Percentiles rank a stretch among this genome's conserved stretches.
These are phyloP conservation scores for Wickerhamomyces sydowiorum DNA, from an alignment of 805 yeast species.

Conservation along the genomic window DNA sequence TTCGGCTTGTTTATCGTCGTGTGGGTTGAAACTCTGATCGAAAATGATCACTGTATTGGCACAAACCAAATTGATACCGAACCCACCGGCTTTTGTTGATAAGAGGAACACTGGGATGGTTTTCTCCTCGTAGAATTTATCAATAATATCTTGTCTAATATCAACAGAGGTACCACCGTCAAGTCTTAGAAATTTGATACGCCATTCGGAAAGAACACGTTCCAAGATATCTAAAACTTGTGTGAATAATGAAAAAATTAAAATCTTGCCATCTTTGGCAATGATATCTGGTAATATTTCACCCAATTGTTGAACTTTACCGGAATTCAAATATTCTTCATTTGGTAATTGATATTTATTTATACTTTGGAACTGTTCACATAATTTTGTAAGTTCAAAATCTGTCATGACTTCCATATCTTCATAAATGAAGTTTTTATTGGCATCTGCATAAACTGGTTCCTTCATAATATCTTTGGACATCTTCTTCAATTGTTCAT, in stretches of 20 bases:
- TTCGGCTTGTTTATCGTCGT: constrained; percentile 97
- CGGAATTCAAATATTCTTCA: constrained; percentile 60
- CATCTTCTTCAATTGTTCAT: constrained; percentile 57
- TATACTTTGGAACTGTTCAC: constrained; percentile 67
- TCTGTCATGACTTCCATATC: constrained; percentile 96
- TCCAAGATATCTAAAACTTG: constrained; percentile 89
- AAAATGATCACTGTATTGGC: constrained; percentile 89
- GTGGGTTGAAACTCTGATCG: constrained; percentile 96
- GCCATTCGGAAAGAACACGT: constrained; percentile 54
- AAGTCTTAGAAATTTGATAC: constrained; percentile 70
- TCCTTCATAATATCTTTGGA: constrained; percentile 74
- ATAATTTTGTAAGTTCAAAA: constrained; percentile 73
- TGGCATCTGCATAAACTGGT: constrained; percentile 70
- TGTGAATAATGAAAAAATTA: constrained; percentile 88
- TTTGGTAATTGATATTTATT: constrained; percentile 50
- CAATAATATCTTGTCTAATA: constrained; percentile 86
- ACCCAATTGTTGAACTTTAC: constrained; percentile 59
- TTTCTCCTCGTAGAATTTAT: constrained; percentile 76
- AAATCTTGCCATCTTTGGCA: constrained; percentile 53
- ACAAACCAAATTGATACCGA: constrained; percentile 93
- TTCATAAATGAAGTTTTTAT: constrained; percentile 70
- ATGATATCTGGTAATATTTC: constrained; percentile 55
- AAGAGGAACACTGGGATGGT: constrained; percentile 80
- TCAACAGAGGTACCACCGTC: constrained; percentile 96
- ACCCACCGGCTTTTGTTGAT: constrained; percentile 97